Percentiles rank a stretch among this genome's conserved stretches.
phyloP scores from a whole-genome alignment of 148 eudicot species.

The Spergularia marina region DNA sequence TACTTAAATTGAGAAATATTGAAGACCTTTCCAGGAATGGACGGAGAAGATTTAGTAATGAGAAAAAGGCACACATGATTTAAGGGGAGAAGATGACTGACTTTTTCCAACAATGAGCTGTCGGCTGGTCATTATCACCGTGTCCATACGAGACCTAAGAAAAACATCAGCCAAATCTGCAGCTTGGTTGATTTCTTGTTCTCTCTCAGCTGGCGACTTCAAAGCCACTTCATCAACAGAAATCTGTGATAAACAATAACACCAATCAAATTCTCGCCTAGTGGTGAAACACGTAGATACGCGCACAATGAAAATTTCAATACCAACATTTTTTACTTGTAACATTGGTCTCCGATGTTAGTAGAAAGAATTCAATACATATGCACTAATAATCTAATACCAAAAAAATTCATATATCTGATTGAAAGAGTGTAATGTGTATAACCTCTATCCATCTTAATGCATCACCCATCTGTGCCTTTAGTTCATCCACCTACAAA shows the following conservation, averaged over 20 bases:
- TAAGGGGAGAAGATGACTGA: conserved; percentile 30
- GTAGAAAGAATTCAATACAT: neutral
- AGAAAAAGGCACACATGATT: neutral
- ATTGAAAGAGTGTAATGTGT: conserved; percentile 3
- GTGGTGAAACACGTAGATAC: neutral
- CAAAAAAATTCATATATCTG: neutral
- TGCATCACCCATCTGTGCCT: conserved; percentile 48
- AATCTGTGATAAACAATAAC: conserved; percentile 42
- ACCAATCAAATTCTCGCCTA: conserved; percentile 13
- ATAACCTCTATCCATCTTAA: conserved; percentile 78
- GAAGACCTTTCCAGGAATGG: neutral
- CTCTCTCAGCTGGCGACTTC: conserved; percentile 82
- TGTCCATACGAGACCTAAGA: conserved; percentile 62
- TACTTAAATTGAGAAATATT: too few relatives aligned
- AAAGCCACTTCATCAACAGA: conserved; percentile 88
- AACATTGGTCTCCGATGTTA: neutral
- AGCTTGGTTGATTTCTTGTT: conserved; percentile 60
- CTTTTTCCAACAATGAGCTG: conserved; percentile 84
- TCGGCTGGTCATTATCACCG: conserved; percentile 88
- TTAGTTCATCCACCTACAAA: conserved; percentile 80
- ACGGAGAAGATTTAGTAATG: conserved; percentile 3
- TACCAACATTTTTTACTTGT: neutral
- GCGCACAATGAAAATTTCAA: neutral
- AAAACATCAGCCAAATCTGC: conserved; percentile 76
- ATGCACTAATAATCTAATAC: neutral